phyloP scores from a whole-genome alignment of 2,329 filamentous ascomycete species.

The Apiospora rasikravindrae region DNA sequence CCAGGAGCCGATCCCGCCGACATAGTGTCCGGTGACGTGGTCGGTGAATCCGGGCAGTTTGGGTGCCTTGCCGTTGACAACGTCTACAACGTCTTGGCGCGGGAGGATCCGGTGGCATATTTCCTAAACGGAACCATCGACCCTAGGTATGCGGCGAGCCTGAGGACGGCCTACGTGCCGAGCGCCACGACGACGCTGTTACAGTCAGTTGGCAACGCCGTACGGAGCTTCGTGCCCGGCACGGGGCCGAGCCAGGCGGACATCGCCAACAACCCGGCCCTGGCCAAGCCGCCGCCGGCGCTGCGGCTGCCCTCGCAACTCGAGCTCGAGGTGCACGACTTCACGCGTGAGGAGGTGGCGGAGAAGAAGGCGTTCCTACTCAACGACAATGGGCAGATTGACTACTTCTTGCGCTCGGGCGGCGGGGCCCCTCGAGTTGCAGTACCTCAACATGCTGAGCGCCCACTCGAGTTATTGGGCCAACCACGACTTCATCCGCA shows the following conservation, averaged over 20 bases:
- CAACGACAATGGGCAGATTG: slow-evolving; percentile 96
- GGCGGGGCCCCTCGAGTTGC: slow-evolving; percentile 90
- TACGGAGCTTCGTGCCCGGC: slow-evolving; percentile 67
- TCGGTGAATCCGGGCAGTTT: slow-evolving; percentile 80
- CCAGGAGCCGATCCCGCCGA: slow-evolving; percentile 73
- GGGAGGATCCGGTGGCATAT: slow-evolving; percentile 81
- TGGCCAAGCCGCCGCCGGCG: slow-evolving; percentile 42
- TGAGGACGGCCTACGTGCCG: slow-evolving; percentile 82
- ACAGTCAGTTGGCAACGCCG: slow-evolving; percentile 65
- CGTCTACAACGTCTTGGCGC: slow-evolving; percentile 87
- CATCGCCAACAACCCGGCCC: slow-evolving; percentile 34
- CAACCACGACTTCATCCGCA: slow-evolving; percentile 83
- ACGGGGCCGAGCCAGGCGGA: slow-evolving; percentile 31
- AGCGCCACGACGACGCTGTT: slow-evolving; percentile 70
- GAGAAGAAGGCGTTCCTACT: slow-evolving; percentile 86
- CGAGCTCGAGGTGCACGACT: slow-evolving; percentile 96
- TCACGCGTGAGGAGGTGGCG: slow-evolving; percentile 87
- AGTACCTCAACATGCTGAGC: slow-evolving; percentile 96
- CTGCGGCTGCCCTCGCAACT: slow-evolving; percentile 66
- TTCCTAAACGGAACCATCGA: slow-evolving; percentile 91
- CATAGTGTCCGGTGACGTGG: slow-evolving; percentile 61
- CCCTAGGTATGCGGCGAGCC: slow-evolving; percentile 73
- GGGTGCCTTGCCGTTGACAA: slow-evolving; percentile 95
- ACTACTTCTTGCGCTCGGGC: slow-evolving; percentile 84
- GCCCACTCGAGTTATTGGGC: slow-evolving; percentile 96